Base-by-base conservation (phyloP, 2,329 filamentous ascomycete genomes). In the Geosmithia putterillii region DNA sequence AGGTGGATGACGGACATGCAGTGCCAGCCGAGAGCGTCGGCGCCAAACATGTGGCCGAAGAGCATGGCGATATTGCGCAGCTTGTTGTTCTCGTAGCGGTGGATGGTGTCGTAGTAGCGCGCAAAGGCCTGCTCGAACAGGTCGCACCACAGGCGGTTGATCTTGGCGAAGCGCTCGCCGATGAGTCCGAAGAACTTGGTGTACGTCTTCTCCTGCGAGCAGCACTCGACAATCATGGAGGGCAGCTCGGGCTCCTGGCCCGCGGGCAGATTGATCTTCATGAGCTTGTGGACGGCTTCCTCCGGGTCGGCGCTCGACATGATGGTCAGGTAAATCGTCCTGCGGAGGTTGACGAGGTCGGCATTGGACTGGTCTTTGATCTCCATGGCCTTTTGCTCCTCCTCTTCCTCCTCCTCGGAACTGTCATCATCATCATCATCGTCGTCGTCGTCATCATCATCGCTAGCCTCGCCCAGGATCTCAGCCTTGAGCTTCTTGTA, bases 311-410 rank as follows among this genome's bases (percentile, higher is more conserved):
- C 86, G 54, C 86, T 92, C 35, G 86, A 94, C 86, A 94, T 94
- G 60, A 98, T 94, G 10, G 90, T 98, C 48, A 98, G 73, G 62
- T 98, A 98, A 53, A 96, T 98, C 7, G 86, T 95, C 55, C 88
- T 79, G 47, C 92, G 83, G 42, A 98, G 70, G 57, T 94, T 94
- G 58, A 96, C 87, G 14, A 98, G 74, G 60, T 98, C 89, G 0
- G 89, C 89, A 56, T 98, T 98, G 49, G 84, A 94, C 66, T 95
- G 88, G 56, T 98, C 92, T 64, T 96, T 95, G 68, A 98, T 94
- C 60, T 98, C 92, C 62, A 96, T 73, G 18, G 83, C 83, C 57
- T 83, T 83, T 49, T 86, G 80, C 58, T 92, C 81, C 48, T 83
- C 73, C 37, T 85, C 81, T 45, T 89, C 83, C 44, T 85, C 83